Evolutionary conservation across 768 basidiomycete species (phyloP), one percentile per base, ranked within the genome.

Genomic region (Asterophora parasitica): DNA sequence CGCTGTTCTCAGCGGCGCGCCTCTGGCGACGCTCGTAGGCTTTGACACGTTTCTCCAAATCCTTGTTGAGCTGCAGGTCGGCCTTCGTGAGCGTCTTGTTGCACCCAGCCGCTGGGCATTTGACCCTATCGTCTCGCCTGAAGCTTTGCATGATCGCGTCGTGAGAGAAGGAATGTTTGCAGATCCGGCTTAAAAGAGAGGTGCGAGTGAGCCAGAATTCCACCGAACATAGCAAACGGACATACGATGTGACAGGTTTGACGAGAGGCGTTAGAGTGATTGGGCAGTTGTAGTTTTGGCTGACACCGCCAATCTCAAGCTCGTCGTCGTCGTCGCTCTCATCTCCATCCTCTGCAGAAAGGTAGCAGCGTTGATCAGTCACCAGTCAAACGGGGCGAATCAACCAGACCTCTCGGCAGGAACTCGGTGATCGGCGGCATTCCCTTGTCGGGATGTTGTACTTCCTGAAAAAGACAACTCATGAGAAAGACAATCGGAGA

Each of bases 251-350:
- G 49, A 88, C 69, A 2, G 94, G 92, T 42, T 95, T 73, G 16
- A 73, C 74, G 32, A 91, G 73, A 11, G 74, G 62, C 2, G 70
- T 76, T 36, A 93, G 71, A 0, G 86, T 82, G 42, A 98, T 69
- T 2, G 92, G 93, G 56, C 92, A 95, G 46, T 81, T 85, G 72
- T 83, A 91, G 57, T 82, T 83, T 59, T 89, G 87, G 5, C 83
- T 86, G 23, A 83, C 76, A 19, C 91, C 92, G 44, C 94, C 94
- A 42, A 95, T 72, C 65, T 92, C 86, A 27, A 98, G 65, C 10
- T 96, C 94, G 44, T 92, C 88, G 27, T 94, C 93, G 43, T 83
- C 83, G 48, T 88, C 88, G 45, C 85, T 88, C 26, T 77, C 82
- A 52, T 92, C 90, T 8, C 81, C 88, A 34, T 78, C 74, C 77